These are phyloP conservation scores for Exophiala mesophila DNA, from an alignment of 2,329 filamentous ascomycete genomes.

Conservation along the genomic window DNA sequence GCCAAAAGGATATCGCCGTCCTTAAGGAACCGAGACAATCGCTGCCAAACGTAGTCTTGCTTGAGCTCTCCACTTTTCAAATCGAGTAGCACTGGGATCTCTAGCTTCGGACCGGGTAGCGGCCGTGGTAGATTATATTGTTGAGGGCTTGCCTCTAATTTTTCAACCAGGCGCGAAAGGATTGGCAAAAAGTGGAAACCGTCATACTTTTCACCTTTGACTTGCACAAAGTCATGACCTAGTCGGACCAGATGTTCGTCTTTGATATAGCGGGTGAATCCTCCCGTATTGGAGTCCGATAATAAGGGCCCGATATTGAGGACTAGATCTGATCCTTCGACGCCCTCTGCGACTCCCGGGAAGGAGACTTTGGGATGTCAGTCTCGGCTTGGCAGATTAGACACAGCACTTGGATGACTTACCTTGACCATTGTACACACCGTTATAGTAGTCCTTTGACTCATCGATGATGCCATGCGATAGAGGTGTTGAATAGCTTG, in stretches of 20 bases:
- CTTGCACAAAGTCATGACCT: conserved; percentile 25
- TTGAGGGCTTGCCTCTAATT: conserved; percentile 11
- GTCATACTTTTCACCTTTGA: conserved; percentile 17
- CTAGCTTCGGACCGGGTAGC: conserved; percentile 1
- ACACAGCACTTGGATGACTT: no score
- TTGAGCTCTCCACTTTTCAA: conserved; percentile 13
- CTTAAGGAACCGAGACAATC: conserved; percentile 15
- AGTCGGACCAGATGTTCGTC: conserved; percentile 32
- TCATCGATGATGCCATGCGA: conserved; percentile 21
- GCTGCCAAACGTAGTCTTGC: conserved; percentile 19
- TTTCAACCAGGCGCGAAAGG: conserved; percentile 14
- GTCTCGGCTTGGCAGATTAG: background rate
- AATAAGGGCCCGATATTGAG: conserved; percentile 45
- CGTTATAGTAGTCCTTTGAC: conserved; percentile 14
- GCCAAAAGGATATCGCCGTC: conserved; percentile 25
- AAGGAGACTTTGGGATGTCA: conserved; percentile 31
- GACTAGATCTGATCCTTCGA: conserved; percentile 39
- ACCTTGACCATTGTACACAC: conserved; percentile 22
- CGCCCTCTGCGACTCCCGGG: conserved; percentile 32
- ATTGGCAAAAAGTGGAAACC: conserved; percentile 29
- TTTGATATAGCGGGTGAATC: conserved; percentile 35
- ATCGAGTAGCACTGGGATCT: conserved; percentile 22
- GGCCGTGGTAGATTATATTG: conserved; percentile 17
- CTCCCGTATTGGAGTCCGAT: conserved; percentile 45
- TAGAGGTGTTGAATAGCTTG: conserved; percentile 19